These are phyloP conservation scores for Ceratopteris richardii DNA, from an alignment of 75 land plant genomes.

Conservation along the genomic window DNA sequence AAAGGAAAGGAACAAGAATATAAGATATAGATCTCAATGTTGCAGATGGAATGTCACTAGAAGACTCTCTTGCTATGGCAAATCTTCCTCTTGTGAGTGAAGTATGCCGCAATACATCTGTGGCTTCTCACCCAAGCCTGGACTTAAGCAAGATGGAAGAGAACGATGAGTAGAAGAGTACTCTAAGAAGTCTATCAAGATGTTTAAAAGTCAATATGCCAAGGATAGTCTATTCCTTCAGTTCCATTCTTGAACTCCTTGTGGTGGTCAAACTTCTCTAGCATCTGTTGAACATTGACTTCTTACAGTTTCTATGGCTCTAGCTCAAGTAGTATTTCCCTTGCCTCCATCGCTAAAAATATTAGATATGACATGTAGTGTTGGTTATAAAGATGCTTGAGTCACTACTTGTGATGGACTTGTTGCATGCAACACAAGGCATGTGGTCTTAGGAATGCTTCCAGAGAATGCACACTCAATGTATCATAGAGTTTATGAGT, in stretches of 20 bases:
- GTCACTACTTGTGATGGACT: too few species aligned
- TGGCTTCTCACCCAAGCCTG: constrained; percentile 11
- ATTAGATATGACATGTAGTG: too few species aligned
- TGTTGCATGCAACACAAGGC: too few species aligned
- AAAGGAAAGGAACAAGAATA: constrained; percentile 4
- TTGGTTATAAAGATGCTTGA: too few species aligned
- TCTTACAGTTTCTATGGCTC: too few species aligned
- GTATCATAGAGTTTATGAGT: too few species aligned
- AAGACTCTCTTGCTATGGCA: not conserved
- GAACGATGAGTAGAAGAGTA: constrained; percentile 21
- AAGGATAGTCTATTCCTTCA: not conserved
- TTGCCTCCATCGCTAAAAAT: too few species aligned
- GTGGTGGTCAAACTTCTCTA: too few species aligned
- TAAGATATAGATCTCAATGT: constrained; percentile 34
- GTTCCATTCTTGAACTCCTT: not conserved
- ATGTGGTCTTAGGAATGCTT: too few species aligned
- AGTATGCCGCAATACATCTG: not conserved
- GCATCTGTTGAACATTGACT: too few species aligned
- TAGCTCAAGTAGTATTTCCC: too few species aligned
- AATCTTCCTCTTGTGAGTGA: constrained; percentile 4
- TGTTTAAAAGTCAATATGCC: not conserved
- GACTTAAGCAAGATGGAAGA: constrained; percentile 32
- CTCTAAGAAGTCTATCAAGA: not conserved
- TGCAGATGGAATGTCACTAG: constrained; percentile 20
- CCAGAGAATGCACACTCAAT: too few species aligned